These are phyloP conservation scores for Bathelium albidoporum DNA, from an alignment of 495 filamentous ascomycete species.

Conservation along the genomic window DNA sequence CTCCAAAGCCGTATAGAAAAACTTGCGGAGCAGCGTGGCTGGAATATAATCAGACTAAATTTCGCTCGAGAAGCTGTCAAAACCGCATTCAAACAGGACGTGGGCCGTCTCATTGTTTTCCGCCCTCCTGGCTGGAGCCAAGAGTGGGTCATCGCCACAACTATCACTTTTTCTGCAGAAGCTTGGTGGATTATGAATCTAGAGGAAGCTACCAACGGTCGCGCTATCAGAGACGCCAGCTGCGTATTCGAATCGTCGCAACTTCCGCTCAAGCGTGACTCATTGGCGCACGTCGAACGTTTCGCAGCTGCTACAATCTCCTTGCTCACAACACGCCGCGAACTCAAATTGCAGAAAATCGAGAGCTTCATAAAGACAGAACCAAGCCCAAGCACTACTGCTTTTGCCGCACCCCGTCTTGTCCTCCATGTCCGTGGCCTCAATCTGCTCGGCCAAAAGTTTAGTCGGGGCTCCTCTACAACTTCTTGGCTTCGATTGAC, in stretches of 20 bases:
- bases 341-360: neutral
- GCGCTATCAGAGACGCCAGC: neutral
- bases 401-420: neutral
- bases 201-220: conserved; percentile 1
- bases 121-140: conserved; percentile 21
- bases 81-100: conserved; percentile 19
- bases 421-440: neutral
- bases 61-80: conserved; percentile 17
- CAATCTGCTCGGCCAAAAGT: neutral
- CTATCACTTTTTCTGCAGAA: conserved; percentile 22
- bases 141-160: conserved; percentile 25
- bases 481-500: neutral
- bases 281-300: neutral
- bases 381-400: neutral
- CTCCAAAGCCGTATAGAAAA: conserved; percentile 19
- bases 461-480: neutral
- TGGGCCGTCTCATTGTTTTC: conserved; percentile 23
- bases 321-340: neutral
- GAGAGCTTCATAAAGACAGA: neutral
- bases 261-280: neutral
- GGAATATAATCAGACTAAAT: conserved; percentile 13
- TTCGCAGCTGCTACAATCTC: neutral
- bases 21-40: conserved; percentile 23
- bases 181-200: conserved; percentile 29
- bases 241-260: neutral